phyloP scores from a whole-genome alignment of 2,329 filamentous ascomycete genomes.

The Curvularia hawaiiensis region DNA sequence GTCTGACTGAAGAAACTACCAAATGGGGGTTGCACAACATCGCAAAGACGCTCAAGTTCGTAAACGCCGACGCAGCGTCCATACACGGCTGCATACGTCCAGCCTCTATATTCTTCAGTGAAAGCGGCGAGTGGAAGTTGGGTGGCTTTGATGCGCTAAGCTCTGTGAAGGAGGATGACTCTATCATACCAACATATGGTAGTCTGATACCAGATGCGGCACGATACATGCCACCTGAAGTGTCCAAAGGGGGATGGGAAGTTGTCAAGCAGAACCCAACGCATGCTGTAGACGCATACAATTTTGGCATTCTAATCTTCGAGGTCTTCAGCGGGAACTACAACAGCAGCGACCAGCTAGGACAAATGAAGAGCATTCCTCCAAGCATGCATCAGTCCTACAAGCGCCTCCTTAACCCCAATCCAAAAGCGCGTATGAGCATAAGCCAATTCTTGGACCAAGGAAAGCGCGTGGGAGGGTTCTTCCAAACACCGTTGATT shows the following conservation, averaged over 20 bases:
- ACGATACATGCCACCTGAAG: conserved; percentile 85
- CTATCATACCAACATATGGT: conserved; percentile 89
- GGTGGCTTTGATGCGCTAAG: conserved; percentile 93
- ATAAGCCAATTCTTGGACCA: conserved; percentile 88
- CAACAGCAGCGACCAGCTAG: conserved; percentile 75
- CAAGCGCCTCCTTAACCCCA: conserved; percentile 84
- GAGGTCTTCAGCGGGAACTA: conserved; percentile 93
- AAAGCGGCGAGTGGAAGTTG: conserved; percentile 97
- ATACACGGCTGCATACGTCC: conserved; percentile 88
- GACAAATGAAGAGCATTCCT: conserved; percentile 85
- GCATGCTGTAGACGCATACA: conserved; percentile 84
- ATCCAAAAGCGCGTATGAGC: conserved; percentile 85
- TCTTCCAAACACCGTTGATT: conserved; percentile 93
- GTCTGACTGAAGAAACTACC: conserved; percentile 85
- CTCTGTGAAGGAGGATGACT: conserved; percentile 94
- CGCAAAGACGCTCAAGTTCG: conserved; percentile 93
- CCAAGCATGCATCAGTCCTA: conserved; percentile 89
- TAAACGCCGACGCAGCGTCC: conserved; percentile 90
- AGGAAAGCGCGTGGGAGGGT: conserved; percentile 78
- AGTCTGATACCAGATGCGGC: conserved; percentile 84
- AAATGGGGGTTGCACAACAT: conserved; percentile 95
- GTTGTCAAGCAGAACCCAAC: conserved; percentile 81
- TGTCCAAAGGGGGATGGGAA: conserved; percentile 89
- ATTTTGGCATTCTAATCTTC: conserved; percentile 81
- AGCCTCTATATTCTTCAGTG: conserved; percentile 87